Evolutionary conservation across 345 rosid genomes (phyloP).

Genomic region (Linum lewisii): DNA sequence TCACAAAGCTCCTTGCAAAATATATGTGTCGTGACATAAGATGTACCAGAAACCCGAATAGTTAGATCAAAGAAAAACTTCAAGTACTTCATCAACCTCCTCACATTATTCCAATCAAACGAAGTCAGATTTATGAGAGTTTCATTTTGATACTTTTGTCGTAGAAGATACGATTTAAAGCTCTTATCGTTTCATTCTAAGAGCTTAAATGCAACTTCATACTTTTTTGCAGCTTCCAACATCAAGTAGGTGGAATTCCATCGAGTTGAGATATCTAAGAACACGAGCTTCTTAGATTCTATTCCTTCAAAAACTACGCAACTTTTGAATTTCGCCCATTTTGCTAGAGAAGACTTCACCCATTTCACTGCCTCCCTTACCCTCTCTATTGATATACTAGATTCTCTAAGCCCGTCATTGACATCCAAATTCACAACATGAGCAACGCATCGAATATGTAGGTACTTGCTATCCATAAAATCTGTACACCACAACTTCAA

Average conservation of each 20-base stretch:
- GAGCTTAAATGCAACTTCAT: neutral
- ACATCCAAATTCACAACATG: neutral
- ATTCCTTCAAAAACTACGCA: neutral
- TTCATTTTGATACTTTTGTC: neutral
- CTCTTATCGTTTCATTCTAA: neutral
- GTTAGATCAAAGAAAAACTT: neutral
- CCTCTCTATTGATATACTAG: neutral
- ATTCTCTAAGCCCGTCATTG: neutral
- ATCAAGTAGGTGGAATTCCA: constrained; percentile 8
- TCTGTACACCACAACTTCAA: too few species aligned
- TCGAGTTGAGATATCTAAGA: neutral
- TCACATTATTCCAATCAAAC: neutral
- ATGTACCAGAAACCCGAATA: neutral
- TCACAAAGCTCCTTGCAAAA: constrained; percentile 1
- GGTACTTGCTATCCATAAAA: neutral
- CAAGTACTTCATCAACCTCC: neutral
- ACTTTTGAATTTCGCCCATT: neutral
- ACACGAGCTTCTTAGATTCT: neutral
- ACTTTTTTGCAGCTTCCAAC: neutral
- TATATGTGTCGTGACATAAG: constrained; percentile 1
- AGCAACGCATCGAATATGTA: neutral
- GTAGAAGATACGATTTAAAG: neutral
- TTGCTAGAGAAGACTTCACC: neutral
- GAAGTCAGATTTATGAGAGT: too few species aligned
- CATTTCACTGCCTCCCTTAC: neutral